These are phyloP conservation scores for Polyporus arcularius DNA, from an alignment of 768 basidiomycete species.

Conservation along the genomic window DNA sequence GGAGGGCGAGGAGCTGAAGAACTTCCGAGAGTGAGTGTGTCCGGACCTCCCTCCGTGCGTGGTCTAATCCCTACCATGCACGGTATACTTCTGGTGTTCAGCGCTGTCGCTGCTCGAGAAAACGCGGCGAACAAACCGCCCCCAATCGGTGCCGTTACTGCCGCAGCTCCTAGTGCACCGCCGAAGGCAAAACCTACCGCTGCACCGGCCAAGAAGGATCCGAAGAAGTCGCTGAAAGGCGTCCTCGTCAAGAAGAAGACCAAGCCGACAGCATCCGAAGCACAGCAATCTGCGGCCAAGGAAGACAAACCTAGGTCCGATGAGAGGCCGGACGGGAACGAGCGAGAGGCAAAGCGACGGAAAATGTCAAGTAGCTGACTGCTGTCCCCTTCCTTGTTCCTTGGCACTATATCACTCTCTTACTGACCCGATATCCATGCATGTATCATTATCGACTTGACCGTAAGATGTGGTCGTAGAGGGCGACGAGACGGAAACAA, in stretches of 20 bases:
- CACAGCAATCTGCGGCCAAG: constrained; percentile 11
- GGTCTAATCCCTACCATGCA: neutral
- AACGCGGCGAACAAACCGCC: constrained; percentile 39
- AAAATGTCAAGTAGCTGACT: constrained; percentile 43
- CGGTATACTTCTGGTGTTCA: constrained; percentile 25
- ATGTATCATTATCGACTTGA: neutral
- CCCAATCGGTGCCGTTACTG: constrained; percentile 29
- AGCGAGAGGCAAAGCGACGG: constrained; percentile 59
- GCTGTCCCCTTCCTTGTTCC: neutral
- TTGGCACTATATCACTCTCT: neutral
- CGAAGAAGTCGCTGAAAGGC: constrained; percentile 71
- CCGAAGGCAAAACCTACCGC: constrained; percentile 23
- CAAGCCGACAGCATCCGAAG: constrained; percentile 35
- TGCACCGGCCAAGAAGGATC: constrained; percentile 56
- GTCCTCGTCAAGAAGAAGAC: constrained; percentile 78
- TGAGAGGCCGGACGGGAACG: constrained; percentile 14
- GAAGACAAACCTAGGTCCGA: constrained; percentile 16
- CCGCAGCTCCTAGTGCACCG: constrained; percentile 30
- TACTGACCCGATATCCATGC: neutral
- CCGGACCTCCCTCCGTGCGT: neutral
- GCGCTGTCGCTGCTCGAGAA: constrained; percentile 73
- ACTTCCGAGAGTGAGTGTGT: constrained; percentile 68
- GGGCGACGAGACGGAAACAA: neutral
- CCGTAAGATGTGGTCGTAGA: neutral
- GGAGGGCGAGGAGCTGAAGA: constrained; percentile 78